Evolutionary conservation across 768 basidiomycete species (phyloP).

Genomic region (Macrocybe gigantea): DNA sequence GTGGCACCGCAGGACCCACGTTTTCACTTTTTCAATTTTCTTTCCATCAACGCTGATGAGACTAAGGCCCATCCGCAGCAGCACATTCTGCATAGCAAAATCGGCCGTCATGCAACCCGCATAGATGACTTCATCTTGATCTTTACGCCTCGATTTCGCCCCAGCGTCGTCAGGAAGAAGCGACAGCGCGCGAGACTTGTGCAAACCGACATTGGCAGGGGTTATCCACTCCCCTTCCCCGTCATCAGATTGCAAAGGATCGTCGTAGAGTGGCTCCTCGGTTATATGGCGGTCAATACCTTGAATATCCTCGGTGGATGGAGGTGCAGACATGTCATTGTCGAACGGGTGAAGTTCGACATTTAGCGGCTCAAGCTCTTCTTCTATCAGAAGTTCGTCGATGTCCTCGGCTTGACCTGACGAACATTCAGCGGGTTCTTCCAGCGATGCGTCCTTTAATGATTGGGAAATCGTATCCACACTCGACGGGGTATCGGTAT

Average conservation of each 20-base stretch:
- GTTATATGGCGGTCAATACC: constrained; percentile 5
- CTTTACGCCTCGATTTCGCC: constrained; percentile 29
- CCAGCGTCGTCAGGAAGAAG: constrained; percentile 56
- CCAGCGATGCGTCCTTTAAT: constrained; percentile 8
- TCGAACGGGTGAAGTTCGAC: constrained; percentile 37
- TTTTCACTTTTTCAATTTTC: constrained; percentile 85
- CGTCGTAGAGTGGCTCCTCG: constrained; percentile 52
- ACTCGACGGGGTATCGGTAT: constrained; percentile 9
- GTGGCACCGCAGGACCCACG: constrained; percentile 94
- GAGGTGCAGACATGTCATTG: constrained; percentile 12
- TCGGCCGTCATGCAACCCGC: constrained; percentile 97
- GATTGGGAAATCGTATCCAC: constrained; percentile 10
- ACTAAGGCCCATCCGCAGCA: constrained; percentile 90
- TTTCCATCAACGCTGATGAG: constrained; percentile 89
- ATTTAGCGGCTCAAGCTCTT: constrained; percentile 32
- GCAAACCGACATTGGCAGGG: constrained; percentile 73
- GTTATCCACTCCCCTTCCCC: constrained; percentile 98
- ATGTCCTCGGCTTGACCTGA: constrained; percentile 7
- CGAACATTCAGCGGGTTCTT: constrained; percentile 1
- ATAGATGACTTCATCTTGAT: constrained; percentile 35
- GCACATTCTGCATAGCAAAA: constrained; percentile 98
- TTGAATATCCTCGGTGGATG: constrained; percentile 4
- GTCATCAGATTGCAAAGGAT: constrained; percentile 74
- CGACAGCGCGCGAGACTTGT: constrained; percentile 85
- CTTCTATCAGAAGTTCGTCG: constrained; percentile 10